Evolutionary conservation across 306 rosid species (phyloP).

Genomic region (Gynostemma pentaphyllum): DNA sequence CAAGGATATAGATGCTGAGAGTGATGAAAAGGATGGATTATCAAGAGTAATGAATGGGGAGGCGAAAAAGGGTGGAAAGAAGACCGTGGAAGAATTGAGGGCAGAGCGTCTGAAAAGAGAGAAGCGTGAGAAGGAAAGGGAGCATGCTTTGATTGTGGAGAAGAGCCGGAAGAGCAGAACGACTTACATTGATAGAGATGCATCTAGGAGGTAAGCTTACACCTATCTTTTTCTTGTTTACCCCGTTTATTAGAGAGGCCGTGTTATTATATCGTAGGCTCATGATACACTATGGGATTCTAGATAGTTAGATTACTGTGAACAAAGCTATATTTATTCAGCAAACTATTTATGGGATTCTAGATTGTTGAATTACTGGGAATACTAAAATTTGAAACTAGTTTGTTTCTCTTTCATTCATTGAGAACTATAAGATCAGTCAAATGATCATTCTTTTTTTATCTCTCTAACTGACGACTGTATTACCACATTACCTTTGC

Average conservation of each 20-base stretch:
- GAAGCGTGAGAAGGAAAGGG: conserved; percentile 74
- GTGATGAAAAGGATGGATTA: conserved; percentile 12
- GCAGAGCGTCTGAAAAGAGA: conserved; percentile 70
- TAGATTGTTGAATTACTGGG: neutral
- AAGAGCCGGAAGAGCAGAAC: conserved; percentile 22
- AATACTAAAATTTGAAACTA: neutral
- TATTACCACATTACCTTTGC: neutral
- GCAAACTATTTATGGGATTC: too few species aligned
- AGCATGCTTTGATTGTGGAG: conserved; percentile 32
- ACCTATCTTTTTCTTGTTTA: neutral
- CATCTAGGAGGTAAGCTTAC: conserved; percentile 35
- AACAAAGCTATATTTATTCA: neutral
- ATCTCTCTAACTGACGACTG: neutral
- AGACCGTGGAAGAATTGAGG: conserved; percentile 74
- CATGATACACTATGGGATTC: neutral
- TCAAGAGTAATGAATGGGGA: conserved; percentile 14
- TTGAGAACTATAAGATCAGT: neutral
- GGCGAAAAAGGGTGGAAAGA: conserved; percentile 41
- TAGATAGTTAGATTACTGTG: neutral
- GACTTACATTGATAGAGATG: conserved; percentile 18
- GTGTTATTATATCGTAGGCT: neutral
- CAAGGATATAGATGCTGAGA: conserved; percentile 16
- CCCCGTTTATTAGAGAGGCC: neutral
- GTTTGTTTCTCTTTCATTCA: neutral
- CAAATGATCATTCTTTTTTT: neutral